These are phyloP conservation scores for Alternaria gansuensis DNA, from an alignment of 2,329 filamentous ascomycete genomes.

Conservation along the genomic window DNA sequence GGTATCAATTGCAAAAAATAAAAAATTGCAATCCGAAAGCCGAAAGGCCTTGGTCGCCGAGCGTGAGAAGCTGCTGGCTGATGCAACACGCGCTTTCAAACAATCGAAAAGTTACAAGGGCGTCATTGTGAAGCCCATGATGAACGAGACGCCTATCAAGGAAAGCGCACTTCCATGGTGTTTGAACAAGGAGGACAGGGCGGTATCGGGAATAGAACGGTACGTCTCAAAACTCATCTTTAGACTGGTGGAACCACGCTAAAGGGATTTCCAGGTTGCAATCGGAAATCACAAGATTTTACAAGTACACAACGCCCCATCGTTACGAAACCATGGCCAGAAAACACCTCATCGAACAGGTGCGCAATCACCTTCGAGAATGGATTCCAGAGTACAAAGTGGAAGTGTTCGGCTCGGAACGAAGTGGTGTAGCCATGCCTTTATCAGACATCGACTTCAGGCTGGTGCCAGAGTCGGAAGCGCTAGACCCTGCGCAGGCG, in stretches of 20 bases:
- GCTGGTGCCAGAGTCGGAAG: slow-evolving; percentile 32
- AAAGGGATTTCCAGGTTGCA: slow-evolving; percentile 28
- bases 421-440: slow-evolving; percentile 61
- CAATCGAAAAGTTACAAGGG: slow-evolving; percentile 30
- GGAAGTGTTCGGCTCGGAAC: slow-evolving; percentile 63
- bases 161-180: slow-evolving; percentile 35
- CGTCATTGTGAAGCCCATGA: slow-evolving; percentile 28
- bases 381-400: slow-evolving; percentile 41
- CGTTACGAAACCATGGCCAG: slow-evolving; percentile 54
- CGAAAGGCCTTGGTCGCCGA: neutral
- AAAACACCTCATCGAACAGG: slow-evolving; percentile 46
- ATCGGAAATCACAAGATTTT: slow-evolving; percentile 41
- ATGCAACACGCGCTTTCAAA: slow-evolving; percentile 22
- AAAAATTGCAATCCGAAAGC: neutral
- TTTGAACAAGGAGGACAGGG: slow-evolving; percentile 4
- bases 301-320: slow-evolving; percentile 50
- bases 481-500: slow-evolving; percentile 10
- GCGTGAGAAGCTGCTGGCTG: slow-evolving; percentile 16
- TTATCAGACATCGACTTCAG: slow-evolving; percentile 65
- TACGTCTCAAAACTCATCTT: neutral
- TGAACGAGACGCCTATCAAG: neutral
- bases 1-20: slow-evolving; percentile 16
- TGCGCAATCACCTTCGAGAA: slow-evolving; percentile 28
- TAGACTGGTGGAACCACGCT: neutral
- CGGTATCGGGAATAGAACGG: slow-evolving; percentile 22